Evolutionary conservation across 2,329 filamentous ascomycete species (phyloP).

Genomic region (Colletotrichum zoysiae): DNA sequence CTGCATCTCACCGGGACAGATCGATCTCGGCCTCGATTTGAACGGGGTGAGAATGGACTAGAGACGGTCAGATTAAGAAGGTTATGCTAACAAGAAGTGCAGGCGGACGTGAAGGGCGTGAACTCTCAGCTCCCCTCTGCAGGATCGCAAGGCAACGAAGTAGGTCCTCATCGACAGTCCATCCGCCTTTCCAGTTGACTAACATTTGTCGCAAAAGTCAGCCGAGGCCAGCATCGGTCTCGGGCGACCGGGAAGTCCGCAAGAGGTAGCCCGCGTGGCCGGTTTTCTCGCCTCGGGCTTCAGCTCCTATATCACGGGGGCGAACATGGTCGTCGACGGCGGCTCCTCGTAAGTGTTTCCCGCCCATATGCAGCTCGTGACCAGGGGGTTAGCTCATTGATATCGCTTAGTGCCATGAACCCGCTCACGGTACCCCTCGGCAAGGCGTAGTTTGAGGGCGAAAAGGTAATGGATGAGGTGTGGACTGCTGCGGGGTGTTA

Average conservation of each 20-base stretch:
- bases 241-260: constrained; percentile 68
- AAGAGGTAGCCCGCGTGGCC: constrained; percentile 70
- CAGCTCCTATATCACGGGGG: constrained; percentile 71
- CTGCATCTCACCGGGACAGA: constrained; percentile 58
- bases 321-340: constrained; percentile 73
- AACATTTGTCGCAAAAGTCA: constrained; percentile 44
- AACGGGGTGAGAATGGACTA: constrained; percentile 52
- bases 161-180: constrained; percentile 39
- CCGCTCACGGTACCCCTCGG: constrained; percentile 56
- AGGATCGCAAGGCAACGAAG: constrained; percentile 63
- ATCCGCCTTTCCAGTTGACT: not conserved
- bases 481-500: constrained; percentile 33
- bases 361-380: not conserved
- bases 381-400: constrained; percentile 37
- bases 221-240: constrained; percentile 67
- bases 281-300: constrained; percentile 74
- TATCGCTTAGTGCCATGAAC: constrained; percentile 52
- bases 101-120: constrained; percentile 64
- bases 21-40: constrained; percentile 57
- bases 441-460: constrained; percentile 27
- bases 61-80: not conserved
- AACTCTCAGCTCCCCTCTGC: constrained; percentile 67
- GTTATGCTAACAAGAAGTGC: constrained; percentile 18
- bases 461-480: not conserved
- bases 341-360: constrained; percentile 58